Evolutionary conservation across 805 yeast genomes (phyloP).

Genomic region (Candida rishiriensis): DNA sequence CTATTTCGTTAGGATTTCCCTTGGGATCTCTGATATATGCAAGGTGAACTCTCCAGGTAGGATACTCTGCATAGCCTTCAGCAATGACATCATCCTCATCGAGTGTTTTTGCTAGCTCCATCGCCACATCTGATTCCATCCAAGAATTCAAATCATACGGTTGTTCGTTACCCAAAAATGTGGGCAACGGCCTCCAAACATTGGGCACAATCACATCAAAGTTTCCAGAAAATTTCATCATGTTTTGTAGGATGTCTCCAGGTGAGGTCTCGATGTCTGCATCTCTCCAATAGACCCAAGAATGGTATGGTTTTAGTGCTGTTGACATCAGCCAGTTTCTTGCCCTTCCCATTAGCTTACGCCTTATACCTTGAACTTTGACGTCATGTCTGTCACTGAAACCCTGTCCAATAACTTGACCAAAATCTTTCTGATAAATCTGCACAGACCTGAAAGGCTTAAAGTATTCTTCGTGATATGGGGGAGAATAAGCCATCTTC

Average conservation of each 20-base stretch:
- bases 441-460: slow-evolving; percentile 75
- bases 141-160: slow-evolving; percentile 96
- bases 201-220: slow-evolving; percentile 79
- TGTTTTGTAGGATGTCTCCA: slow-evolving; percentile 65
- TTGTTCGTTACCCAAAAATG: slow-evolving; percentile 84
- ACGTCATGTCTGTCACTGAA: slow-evolving; percentile 81
- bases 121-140: slow-evolving; percentile 81
- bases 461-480: slow-evolving; percentile 57
- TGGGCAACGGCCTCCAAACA: slow-evolving; percentile 97
- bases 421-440: slow-evolving; percentile 77
- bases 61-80: slow-evolving; percentile 83
- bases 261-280: slow-evolving; percentile 83
- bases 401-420: slow-evolving; percentile 82
- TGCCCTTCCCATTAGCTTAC: slow-evolving; percentile 84
- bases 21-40: slow-evolving; percentile 62
- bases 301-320: slow-evolving; percentile 76
- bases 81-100: slow-evolving; percentile 83
- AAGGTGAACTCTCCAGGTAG: slow-evolving; percentile 80
- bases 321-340: slow-evolving; percentile 76
- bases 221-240: slow-evolving; percentile 55
- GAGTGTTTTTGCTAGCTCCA: slow-evolving; percentile 57
- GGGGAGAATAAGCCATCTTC: slow-evolving; percentile 55
- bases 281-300: slow-evolving; percentile 92
- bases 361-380: slow-evolving; percentile 77
- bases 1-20: slow-evolving; percentile 59